These are phyloP conservation scores for Trichoderma guizhouense DNA, from an alignment of 2,329 filamentous ascomycete genomes.

Conservation along the genomic window DNA sequence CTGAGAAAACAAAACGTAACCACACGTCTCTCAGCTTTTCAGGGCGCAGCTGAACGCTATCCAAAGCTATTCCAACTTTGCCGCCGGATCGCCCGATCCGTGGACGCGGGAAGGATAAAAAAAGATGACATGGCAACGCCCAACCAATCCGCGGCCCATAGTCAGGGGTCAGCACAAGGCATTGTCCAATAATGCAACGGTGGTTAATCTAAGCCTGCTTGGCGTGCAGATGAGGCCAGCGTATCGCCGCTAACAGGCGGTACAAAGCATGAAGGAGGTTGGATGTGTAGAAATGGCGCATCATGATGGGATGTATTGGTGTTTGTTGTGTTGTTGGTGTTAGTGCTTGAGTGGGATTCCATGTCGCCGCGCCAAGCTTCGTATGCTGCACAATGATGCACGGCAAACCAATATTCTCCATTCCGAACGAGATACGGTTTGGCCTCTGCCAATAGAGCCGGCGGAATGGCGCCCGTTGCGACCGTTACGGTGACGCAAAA, in stretches of 20 bases:
- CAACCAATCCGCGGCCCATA: conserved; percentile 1
- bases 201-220: conserved; percentile 11
- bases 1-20: background rate
- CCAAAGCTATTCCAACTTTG: conserved; percentile 2
- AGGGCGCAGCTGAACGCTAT: conserved; percentile 16
- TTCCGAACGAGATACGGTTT: background rate
- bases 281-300: background rate
- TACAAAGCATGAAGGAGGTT: background rate
- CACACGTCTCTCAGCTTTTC: conserved; percentile 7
- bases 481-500: background rate
- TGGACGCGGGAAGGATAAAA: conserved; percentile 4
- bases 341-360: background rate
- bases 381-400: conserved; percentile 7
- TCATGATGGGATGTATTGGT: background rate
- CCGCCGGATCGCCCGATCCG: conserved; percentile 17
- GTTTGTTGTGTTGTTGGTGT: background rate
- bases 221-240: background rate
- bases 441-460: background rate
- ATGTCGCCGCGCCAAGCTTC: conserved; percentile 6
- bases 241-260: background rate
- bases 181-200: conserved; percentile 5
- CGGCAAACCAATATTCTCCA: background rate
- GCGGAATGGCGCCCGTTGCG: background rate
- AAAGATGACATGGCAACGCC: background rate
- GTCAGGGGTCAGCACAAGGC: background rate